Evolutionary conservation across 2,329 filamentous ascomycete species (phyloP).

Genomic region (Daldinia eschscholtzii): DNA sequence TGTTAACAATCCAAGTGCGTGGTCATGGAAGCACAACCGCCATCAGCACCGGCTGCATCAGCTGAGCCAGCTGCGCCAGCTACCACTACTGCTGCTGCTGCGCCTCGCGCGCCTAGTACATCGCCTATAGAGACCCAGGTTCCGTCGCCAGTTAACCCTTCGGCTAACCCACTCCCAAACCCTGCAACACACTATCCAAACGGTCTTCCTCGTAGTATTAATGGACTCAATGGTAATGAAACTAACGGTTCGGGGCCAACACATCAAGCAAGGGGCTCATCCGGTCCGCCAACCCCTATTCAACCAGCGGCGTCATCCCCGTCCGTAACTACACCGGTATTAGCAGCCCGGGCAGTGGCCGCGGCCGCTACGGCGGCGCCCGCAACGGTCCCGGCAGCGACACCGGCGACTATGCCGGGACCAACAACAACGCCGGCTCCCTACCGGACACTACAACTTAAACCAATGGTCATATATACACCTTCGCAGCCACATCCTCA

Average conservation of each 20-base stretch:
- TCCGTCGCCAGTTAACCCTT: constrained; percentile 1
- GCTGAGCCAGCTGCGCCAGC: not conserved
- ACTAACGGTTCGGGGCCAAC: constrained; percentile 16
- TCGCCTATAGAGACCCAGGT: constrained; percentile 12
- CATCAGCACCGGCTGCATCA: constrained; percentile 10
- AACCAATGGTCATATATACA: constrained; percentile 24
- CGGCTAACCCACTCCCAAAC: constrained; percentile 18
- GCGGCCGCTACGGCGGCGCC: not conserved
- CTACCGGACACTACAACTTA: constrained; percentile 21
- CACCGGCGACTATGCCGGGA: constrained; percentile 6
- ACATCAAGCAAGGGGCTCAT: constrained; percentile 6
- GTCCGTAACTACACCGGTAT: constrained; percentile 4
- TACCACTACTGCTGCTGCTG: not conserved
- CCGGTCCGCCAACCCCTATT: constrained; percentile 17
- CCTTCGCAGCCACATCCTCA: constrained; percentile 15
- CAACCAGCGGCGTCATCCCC: constrained; percentile 10
- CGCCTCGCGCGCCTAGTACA: constrained; percentile 19
- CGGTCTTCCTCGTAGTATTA: constrained; percentile 41
- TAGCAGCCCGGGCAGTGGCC: constrained; percentile 4
- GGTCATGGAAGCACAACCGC: constrained; percentile 33
- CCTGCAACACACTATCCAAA: constrained; percentile 34
- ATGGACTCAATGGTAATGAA: constrained; percentile 31
- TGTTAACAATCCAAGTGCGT: constrained; percentile 17
- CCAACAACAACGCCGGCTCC: not conserved
- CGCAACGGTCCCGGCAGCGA: not conserved